Conservation (phyloP, 169 alveolate genomes). For the Haemoproteus tartakovskyi region DNA sequence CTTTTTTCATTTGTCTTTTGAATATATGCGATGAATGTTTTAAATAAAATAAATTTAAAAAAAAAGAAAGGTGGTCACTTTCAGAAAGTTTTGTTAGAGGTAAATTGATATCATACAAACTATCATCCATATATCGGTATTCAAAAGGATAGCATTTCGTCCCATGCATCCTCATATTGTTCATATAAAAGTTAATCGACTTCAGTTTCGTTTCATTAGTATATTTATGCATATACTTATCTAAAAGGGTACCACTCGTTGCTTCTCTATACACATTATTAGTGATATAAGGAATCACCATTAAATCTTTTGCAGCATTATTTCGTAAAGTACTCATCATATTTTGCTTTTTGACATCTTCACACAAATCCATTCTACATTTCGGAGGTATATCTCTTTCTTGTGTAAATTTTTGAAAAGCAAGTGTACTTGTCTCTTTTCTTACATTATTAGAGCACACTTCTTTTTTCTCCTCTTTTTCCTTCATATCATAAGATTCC, state of each 20-base stretch:
- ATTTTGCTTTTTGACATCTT: neutral
- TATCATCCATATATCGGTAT: constrained; percentile 27
- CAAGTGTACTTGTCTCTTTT: too few species aligned
- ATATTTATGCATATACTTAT: constrained; percentile 11
- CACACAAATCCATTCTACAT: neutral
- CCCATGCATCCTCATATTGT: constrained; percentile 56
- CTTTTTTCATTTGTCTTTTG: constrained; percentile 57
- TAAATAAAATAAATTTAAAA: constrained; percentile 51
- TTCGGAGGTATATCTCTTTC: neutral
- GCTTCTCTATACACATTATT: constrained; percentile 25
- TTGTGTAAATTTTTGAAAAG: neutral
- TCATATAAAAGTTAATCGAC: constrained; percentile 15
- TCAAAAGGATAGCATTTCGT: constrained; percentile 51
- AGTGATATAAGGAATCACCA: constrained; percentile 33
- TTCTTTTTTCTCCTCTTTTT: too few species aligned
- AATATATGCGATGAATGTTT: constrained; percentile 40
- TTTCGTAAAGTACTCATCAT: neutral
- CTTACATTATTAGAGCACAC: too few species aligned
- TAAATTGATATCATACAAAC: constrained; percentile 15
- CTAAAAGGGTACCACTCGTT: neutral
- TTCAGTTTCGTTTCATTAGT: constrained; percentile 42
- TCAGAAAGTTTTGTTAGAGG: constrained; percentile 44
- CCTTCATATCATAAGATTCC: too few species aligned
- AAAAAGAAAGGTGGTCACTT: constrained; percentile 49
- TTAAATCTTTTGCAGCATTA: constrained; percentile 30